These are phyloP conservation scores for Trichoderma sp. DNA, from an alignment of 2,329 filamentous ascomycete genomes.

Conservation along the genomic window DNA sequence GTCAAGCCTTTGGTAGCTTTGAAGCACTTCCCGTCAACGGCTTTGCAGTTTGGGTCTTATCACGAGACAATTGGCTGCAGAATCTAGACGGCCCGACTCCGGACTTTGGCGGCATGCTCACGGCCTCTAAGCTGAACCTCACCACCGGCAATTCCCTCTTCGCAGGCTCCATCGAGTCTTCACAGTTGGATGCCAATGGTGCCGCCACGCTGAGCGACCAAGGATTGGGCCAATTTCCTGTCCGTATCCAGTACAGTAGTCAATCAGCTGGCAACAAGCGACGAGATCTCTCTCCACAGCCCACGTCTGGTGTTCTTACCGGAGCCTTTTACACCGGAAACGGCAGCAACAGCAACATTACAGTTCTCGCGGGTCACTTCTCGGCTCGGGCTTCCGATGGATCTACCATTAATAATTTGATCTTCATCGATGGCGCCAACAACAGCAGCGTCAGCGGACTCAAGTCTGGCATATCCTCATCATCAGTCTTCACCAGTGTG, in stretches of 20 bases:
- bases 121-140: slow-evolving; percentile 63
- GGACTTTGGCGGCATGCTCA: slow-evolving; percentile 68
- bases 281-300: slow-evolving; percentile 42
- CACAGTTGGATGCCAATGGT: slow-evolving; percentile 68
- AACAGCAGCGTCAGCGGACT: slow-evolving; percentile 65
- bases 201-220: slow-evolving; percentile 61
- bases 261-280: slow-evolving; percentile 37
- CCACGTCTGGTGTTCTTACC: slow-evolving; percentile 67
- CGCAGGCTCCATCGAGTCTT: slow-evolving; percentile 77
- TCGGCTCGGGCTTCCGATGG: slow-evolving; percentile 63
- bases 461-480: slow-evolving; percentile 59
- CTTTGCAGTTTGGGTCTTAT: slow-evolving; percentile 90
- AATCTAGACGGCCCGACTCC: slow-evolving; percentile 66
- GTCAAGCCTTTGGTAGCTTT: slow-evolving; percentile 65
- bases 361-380: slow-evolving; percentile 86
- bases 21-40: slow-evolving; percentile 62
- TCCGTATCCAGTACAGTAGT: slow-evolving; percentile 48
- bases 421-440: slow-evolving; percentile 76
- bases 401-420: slow-evolving; percentile 71
- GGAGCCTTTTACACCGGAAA: slow-evolving; percentile 73
- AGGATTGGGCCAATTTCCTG: slow-evolving; percentile 53
- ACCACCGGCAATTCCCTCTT: slow-evolving; percentile 65
- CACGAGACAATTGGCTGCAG: slow-evolving; percentile 79
- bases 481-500: slow-evolving; percentile 73
- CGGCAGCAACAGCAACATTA: slow-evolving; percentile 76